Base-by-base conservation (phyloP, 2,329 filamentous ascomycete species). In the Aspergillus japonicus region DNA sequence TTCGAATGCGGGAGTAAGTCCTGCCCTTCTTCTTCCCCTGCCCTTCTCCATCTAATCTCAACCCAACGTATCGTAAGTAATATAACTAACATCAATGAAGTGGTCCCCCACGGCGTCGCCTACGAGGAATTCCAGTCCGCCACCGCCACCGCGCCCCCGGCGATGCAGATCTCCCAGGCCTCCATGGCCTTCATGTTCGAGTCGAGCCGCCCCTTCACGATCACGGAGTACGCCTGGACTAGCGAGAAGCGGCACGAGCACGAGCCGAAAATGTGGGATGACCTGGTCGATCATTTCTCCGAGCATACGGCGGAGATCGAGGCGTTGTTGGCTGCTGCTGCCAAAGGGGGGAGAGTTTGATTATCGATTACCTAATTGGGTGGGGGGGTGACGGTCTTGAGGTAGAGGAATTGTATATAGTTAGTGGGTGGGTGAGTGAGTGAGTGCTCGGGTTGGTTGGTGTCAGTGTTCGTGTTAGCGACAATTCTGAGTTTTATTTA, bases 221-320 rank as follows among this genome's bases (percentile, higher is more conserved):
- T 75, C 44, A 74, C 73, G 0, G 73, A 75, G 7, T 75, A 68
- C 49, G 72, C 73, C 5, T 75, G 73, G 71, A 71, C 68, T 26
- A 75, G 72, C 19, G 52, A 63, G 6, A 72, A 81, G 63, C 75
- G 75, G 55, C 75, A 80, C 58, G 79, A 80, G 61, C 79, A 81
- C 58, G 78, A 81, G 56, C 78, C 78, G 1, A 80, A 77, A 64
- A 81, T 84, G 82, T 84, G 82, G 82, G 82, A 85, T 68, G 73
- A 77, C 55, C 70, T 84, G 8, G 80, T 84, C 1, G 82, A 83
- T 65, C 82, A 83, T 64, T 84, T 84, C 60, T 79, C 76, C 0
- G 72, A 67, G 50, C 77, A 83, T 62, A 71, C 74, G 21, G 75
- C 81, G 26, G 80, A 82, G 64, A 73, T 83, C 11, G 76, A 82